Base-by-base conservation (phyloP, 306 rosid species). In the Sesbania bispinosa region DNA sequence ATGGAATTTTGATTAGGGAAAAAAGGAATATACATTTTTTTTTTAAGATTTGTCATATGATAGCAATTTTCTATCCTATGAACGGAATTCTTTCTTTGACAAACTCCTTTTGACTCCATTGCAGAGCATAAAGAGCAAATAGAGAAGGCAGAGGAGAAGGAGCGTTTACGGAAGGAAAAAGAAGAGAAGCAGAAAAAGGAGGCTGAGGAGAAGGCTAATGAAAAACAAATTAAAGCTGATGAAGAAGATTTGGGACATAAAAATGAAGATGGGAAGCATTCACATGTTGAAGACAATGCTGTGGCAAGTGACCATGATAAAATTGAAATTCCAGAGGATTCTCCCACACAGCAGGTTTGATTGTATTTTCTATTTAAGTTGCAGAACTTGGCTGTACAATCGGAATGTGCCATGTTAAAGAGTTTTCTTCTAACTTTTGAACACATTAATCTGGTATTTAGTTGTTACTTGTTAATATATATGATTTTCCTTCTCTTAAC, bases 61-160 rank as follows among this genome's bases (percentile, higher is more conserved):
- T 50, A 7, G 46, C 38, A 59, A 67, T 36, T 45, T 71, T 63
- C 62, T 46, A 54, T 42, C 39, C 47, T 54, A 45, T 77, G 29
- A 43, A 46, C 32, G 62, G 6, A 29, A 20, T 62, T 10, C 32
- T 62, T 70, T 65, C 66, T 58, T 74, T 50, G 36, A 59, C 42
- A 20, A 39, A 27, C 66, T 73, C 26, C 18, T 51, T 79, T 72
- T 66, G 23, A 74, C 62, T 82, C 21, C 60, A 65, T 39, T 83
- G 64, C 76, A 95, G 99, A 95, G 69, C 97, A 80, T 70, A 95
- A 91, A 76, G 99, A 95, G 81, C 95, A 86, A 76, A 89, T 95
- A 80, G 99, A 91, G 60, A 91, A 87, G 89, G 93, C 81, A 21
- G 99, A 91, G 83, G 97, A 90, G 91, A 85, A 85, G 82, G 97